Evolutionary conservation across 1,284 basidiomycete genomes (phyloP).

Genomic region (Heliocybe sulcata): DNA sequence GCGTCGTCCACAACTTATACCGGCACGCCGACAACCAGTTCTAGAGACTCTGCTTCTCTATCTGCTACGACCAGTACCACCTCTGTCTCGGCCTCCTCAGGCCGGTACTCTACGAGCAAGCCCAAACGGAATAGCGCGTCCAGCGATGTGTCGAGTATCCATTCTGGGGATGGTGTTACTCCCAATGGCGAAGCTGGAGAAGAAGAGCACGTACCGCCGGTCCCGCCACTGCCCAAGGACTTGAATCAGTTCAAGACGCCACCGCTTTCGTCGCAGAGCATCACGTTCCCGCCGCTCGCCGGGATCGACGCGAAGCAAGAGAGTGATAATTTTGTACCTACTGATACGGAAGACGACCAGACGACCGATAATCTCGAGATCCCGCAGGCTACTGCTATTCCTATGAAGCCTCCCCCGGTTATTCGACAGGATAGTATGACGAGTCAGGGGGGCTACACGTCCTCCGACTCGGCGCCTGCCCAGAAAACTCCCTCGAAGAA

Average conservation of each 20-base stretch:
- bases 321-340: constrained; percentile 23
- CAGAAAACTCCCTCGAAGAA: constrained; percentile 83
- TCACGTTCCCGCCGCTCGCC: constrained; percentile 37
- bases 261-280: constrained; percentile 42
- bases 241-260: constrained; percentile 73
- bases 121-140: constrained; percentile 73
- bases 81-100: constrained; percentile 61
- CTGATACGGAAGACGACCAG: constrained; percentile 23
- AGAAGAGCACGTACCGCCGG: constrained; percentile 77
- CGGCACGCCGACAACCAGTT: constrained; percentile 67
- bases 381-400: constrained; percentile 25
- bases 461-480: constrained; percentile 33
- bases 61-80: constrained; percentile 71
- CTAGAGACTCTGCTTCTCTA: constrained; percentile 77
- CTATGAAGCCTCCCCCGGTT: constrained; percentile 6
- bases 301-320: constrained; percentile 31
- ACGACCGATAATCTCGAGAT: constrained; percentile 49
- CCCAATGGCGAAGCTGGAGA: constrained; percentile 51
- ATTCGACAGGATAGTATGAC: background rate
- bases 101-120: constrained; percentile 53
- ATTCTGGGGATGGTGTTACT: constrained; percentile 52
- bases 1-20: constrained; percentile 82
- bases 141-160: constrained; percentile 76
- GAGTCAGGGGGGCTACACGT: constrained; percentile 8
- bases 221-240: constrained; percentile 94